Conservation (phyloP, 345 rosid species). For the Gossypium sturtianum region DNA sequence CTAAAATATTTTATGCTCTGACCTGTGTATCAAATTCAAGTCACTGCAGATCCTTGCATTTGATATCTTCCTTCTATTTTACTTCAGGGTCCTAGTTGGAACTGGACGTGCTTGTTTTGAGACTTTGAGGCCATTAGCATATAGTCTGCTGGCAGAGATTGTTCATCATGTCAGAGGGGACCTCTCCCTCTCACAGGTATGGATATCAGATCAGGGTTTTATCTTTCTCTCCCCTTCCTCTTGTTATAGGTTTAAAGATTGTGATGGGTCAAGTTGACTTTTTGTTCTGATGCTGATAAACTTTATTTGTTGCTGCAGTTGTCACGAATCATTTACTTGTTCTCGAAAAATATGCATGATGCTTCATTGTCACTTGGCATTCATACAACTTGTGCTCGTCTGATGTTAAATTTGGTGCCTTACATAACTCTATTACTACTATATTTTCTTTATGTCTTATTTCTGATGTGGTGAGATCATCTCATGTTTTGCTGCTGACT, state of each 20-base stretch:
- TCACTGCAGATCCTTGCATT: background rate
- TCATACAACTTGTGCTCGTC: slow-evolving; percentile 94
- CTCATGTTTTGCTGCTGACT: slow-evolving; percentile 3
- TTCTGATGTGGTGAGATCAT: background rate
- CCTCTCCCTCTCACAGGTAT: slow-evolving; percentile 83
- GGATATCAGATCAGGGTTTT: slow-evolving; percentile 2
- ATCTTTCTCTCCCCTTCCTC: background rate
- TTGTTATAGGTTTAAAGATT: background rate
- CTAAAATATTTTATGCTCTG: background rate
- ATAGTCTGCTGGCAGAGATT: slow-evolving; percentile 94
- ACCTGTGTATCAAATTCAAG: background rate
- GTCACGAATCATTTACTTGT: slow-evolving; percentile 89
- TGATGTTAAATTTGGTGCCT: slow-evolving; percentile 94
- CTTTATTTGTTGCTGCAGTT: slow-evolving; percentile 49
- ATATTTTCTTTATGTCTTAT: slow-evolving; percentile 4
- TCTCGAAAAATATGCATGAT: slow-evolving; percentile 98
- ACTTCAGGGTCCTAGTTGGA: slow-evolving; percentile 86
- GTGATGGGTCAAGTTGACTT: background rate
- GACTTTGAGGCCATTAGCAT: slow-evolving; percentile 96
- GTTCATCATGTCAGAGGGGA: slow-evolving; percentile 97
- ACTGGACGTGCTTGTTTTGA: slow-evolving; percentile 97
- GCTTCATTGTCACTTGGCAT: slow-evolving; percentile 90
- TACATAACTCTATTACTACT: slow-evolving; percentile 9
- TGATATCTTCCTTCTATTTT: slow-evolving; percentile 11
- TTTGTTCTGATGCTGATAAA: slow-evolving; percentile 9